Evolutionary conservation across 2,329 filamentous ascomycete genomes (phyloP).

Genomic region (Arthrinium phaeospermum): DNA sequence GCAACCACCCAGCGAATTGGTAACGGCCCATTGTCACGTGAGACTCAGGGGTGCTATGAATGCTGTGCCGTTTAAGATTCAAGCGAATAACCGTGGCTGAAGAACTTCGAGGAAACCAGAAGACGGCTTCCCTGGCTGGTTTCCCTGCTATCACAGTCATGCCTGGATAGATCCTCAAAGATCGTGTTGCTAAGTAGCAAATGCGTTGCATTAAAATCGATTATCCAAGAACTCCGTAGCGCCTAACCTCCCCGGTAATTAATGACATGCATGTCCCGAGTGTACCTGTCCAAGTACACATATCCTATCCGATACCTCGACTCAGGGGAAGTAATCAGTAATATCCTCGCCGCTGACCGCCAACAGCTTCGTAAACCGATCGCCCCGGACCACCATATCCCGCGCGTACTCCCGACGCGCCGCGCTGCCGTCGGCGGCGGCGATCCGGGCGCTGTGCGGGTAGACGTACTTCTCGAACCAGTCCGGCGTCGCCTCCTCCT

Average conservation of each 20-base stretch:
- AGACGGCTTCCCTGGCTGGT: too few relatives aligned
- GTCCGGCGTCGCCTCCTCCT: neutral
- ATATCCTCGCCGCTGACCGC: conserved; percentile 14
- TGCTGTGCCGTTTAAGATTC: too few relatives aligned
- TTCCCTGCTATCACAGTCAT: too few relatives aligned
- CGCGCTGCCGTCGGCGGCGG: neutral
- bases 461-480: conserved; percentile 9
- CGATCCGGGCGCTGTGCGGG: conserved; percentile 1
- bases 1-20: neutral
- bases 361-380: conserved; percentile 14
- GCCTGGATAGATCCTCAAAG: too few relatives aligned
- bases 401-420: neutral
- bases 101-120: too few relatives aligned
- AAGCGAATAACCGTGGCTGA: too few relatives aligned
- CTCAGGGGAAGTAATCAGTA: conserved; percentile 18
- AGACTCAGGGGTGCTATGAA: neutral
- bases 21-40: neutral
- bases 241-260: neutral
- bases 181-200: neutral
- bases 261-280: neutral
- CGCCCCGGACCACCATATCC: neutral
- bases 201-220: neutral
- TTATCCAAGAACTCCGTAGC: neutral
- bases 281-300: neutral
- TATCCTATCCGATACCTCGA: neutral